Evolutionary conservation across 495 filamentous ascomycete species (phyloP), one percentile per base, ranked within the genome.

Genomic region (Xylaria intraflava): DNA sequence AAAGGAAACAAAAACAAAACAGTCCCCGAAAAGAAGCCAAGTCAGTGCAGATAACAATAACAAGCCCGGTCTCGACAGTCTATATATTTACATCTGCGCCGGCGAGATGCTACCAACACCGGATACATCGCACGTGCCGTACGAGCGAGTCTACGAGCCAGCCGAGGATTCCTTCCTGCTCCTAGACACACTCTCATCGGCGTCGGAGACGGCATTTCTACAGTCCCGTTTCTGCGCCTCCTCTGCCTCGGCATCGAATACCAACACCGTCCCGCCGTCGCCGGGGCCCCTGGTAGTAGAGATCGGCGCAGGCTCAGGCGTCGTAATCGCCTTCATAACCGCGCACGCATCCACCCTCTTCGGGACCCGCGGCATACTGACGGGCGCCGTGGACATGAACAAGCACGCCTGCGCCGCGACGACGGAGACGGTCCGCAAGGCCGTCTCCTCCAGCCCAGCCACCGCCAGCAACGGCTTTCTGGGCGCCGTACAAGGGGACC

Each of bases 161-260:
- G 84, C 91, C 10, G 93, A 96, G 70, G 93, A 98, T 69, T 94
- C 89, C 16, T 97, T 85, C 66, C 81, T 98, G n/a, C 77, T 98
- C 30, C 79, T 98, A 23, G 93, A 98, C 73, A 93, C 90, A 0
- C 76, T 98, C 24, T 89, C 90, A n/a, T 84, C 84, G 3, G 36
- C 71, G 9, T 64, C 78, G 11, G 88, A 95, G 69, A 86, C 79
- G 5, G 53, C 75, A 30, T 98, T 91, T 67, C 83, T 96, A 29
- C 70, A 71, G 23, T 33, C 70, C 9, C 80, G 81, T 40, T 90
- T 96, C 74, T 41, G 53, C 43, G 30, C 51, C 17, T 27, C 57
- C 10, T 36, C 74, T 3, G 45, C 76, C n/a, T n/a, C 46, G 16
- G 3, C 31, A 14, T 1, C 30, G 22, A 29, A 6, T 1, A 42